Conservation (phyloP, 257 asterid species). For the Nemophila menziesii region DNA sequence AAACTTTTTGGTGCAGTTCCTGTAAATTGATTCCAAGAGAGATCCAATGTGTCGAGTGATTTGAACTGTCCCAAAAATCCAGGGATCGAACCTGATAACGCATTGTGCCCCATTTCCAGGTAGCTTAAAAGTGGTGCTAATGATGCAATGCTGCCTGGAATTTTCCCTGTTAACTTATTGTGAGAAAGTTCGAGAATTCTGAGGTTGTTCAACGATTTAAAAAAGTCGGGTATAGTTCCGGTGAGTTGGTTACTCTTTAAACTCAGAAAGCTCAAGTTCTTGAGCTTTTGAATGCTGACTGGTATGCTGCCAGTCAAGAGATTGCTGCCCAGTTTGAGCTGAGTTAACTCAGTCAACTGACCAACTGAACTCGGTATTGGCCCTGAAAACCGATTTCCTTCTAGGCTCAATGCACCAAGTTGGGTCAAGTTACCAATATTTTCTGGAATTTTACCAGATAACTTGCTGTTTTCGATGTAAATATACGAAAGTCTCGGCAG, state of each 20-base stretch:
- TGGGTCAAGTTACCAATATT: slow-evolving; percentile 20
- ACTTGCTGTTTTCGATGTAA: slow-evolving; percentile 41
- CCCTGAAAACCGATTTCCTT: slow-evolving; percentile 56
- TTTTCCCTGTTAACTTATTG: slow-evolving; percentile 36
- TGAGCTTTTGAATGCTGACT: slow-evolving; percentile 18
- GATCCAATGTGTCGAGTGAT: slow-evolving; percentile 58
- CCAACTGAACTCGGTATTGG: slow-evolving; percentile 38
- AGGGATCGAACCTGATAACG: slow-evolving; percentile 52
- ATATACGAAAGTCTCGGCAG: slow-evolving; percentile 23
- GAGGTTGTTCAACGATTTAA: slow-evolving; percentile 27
- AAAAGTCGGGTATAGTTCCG: slow-evolving; percentile 47
- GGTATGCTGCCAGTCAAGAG: slow-evolving; percentile 51
- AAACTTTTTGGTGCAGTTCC: slow-evolving; percentile 64
- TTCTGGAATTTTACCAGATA: slow-evolving; percentile 47
- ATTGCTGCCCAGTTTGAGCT: slow-evolving; percentile 43
- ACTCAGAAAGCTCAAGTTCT: slow-evolving; percentile 22
- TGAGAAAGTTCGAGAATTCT: slow-evolving; percentile 4
- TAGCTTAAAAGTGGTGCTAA: slow-evolving; percentile 24
- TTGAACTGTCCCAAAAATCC: slow-evolving; percentile 46
- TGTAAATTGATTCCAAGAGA: slow-evolving; percentile 45
- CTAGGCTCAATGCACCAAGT: slow-evolving; percentile 22
- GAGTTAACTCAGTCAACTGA: slow-evolving; percentile 21
- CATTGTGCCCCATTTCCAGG: slow-evolving; percentile 56
- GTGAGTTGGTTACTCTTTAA: slow-evolving; percentile 36
- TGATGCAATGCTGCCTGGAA: slow-evolving; percentile 39